Conservation (phyloP, 208 protist species). For the Trypanosoma scelopori region DNA sequence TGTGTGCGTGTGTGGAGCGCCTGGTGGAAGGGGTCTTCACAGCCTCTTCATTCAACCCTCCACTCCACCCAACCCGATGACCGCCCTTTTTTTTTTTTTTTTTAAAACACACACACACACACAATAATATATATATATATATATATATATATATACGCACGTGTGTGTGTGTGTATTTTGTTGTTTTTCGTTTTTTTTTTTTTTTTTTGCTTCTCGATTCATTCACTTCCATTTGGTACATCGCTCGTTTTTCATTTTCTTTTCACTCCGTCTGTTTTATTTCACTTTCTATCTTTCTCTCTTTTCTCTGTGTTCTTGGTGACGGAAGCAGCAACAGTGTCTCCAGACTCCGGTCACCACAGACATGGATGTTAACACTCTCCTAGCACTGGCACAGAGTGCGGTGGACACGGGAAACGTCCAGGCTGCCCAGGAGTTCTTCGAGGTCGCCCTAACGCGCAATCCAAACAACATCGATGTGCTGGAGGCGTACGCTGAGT, state of each 20-base stretch:
- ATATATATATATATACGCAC: too few species aligned
- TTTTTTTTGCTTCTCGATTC: neutral
- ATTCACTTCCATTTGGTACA: neutral
- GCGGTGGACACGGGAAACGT: constrained; percentile 84
- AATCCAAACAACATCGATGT: constrained; percentile 87
- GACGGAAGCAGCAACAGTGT: neutral
- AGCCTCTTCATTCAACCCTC: neutral
- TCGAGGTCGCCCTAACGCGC: constrained; percentile 69
- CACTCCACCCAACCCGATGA: neutral
- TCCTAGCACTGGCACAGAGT: constrained; percentile 80
- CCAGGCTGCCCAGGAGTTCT: constrained; percentile 84
- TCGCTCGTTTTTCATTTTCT: constrained; percentile 8
- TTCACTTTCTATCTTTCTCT: neutral
- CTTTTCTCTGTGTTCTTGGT: constrained; percentile 7
- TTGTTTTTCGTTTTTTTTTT: neutral
- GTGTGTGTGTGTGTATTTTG: too few species aligned
- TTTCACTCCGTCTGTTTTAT: neutral
- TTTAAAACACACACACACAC: too few species aligned
- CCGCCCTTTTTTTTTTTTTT: neutral
- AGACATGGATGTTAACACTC: constrained; percentile 69
- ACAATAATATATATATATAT: too few species aligned
- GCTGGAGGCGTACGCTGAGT: constrained; percentile 90
- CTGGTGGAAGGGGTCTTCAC: neutral
- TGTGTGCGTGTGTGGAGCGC: neutral
- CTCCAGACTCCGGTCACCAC: neutral